These are phyloP conservation scores for Massospora cicadina DNA, from an alignment of 371 early-diverging fungal genomes.

Conservation along the genomic window DNA sequence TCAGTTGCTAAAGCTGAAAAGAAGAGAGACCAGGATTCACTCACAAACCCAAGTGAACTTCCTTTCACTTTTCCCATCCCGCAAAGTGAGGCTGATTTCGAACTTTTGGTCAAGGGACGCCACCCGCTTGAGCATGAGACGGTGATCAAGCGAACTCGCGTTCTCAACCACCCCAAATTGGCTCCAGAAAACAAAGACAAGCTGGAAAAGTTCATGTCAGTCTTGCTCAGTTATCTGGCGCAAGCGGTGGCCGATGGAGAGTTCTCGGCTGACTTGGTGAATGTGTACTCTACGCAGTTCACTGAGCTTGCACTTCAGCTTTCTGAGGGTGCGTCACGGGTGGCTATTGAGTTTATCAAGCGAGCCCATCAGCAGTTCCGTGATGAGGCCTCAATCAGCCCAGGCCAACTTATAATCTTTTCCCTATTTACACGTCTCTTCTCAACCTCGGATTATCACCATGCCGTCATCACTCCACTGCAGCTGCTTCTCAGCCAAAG, in stretches of 20 bases:
- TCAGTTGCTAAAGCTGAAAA: constrained; percentile 8
- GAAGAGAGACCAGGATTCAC: constrained; percentile 2
- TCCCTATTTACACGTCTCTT: constrained; percentile 48
- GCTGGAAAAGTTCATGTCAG: constrained; percentile 35
- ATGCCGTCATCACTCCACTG: constrained; percentile 74
- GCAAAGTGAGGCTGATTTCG: constrained; percentile 36
- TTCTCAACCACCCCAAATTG: constrained; percentile 60
- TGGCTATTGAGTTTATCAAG: constrained; percentile 11
- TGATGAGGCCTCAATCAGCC: constrained; percentile 17
- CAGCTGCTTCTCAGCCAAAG: constrained; percentile 53
- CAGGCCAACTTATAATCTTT: constrained; percentile 36
- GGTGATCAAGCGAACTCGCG: constrained; percentile 60
- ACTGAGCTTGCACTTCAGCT: constrained; percentile 33
- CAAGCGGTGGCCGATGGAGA: constrained; percentile 13
- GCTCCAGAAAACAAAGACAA: constrained; percentile 55
- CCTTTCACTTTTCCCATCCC: constrained; percentile 78
- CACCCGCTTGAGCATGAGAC: constrained; percentile 37
- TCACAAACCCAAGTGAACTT: constrained; percentile 27
- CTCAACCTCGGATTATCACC: constrained; percentile 74
- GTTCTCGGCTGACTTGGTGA: constrained; percentile 24
- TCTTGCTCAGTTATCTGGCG: constrained; percentile 38
- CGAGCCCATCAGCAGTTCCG: constrained; percentile 15
- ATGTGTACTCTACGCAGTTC: constrained; percentile 29
- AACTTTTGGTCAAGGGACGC: constrained; percentile 31
- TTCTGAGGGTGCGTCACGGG: constrained; percentile 22